These are phyloP conservation scores for Linanthus parryae DNA, from an alignment of 148 eudicot species.

Conservation along the genomic window DNA sequence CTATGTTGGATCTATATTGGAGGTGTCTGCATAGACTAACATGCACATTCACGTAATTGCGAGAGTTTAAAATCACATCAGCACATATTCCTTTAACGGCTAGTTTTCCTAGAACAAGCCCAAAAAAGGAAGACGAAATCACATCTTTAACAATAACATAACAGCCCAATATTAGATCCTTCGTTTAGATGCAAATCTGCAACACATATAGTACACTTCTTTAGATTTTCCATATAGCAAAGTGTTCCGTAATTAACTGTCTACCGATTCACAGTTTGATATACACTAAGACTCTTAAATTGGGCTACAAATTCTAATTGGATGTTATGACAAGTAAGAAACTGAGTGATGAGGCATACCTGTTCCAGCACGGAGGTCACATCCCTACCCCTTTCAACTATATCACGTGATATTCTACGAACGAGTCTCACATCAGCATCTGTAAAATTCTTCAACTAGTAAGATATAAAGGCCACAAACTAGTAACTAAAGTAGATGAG, in stretches of 20 bases:
- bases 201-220: not conserved
- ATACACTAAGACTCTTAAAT: not conserved
- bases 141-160: too few species aligned
- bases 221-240: not conserved
- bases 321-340: not conserved
- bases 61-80: too few species aligned
- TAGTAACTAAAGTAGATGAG: too few species aligned
- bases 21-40: too few species aligned
- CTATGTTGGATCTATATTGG: not conserved
- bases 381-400: conserved; percentile 96
- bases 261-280: not conserved
- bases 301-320: not conserved
- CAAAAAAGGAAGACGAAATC: too few species aligned
- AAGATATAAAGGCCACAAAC: too few species aligned
- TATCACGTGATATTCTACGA: conserved; percentile 95
- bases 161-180: not conserved
- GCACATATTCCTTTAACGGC: too few species aligned
- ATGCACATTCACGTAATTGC: too few species aligned
- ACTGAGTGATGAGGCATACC: conserved; percentile 36
- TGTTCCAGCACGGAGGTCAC: conserved; percentile 90
- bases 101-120: too few species aligned
- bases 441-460: too few species aligned
- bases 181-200: not conserved
- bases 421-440: conserved; percentile 99
- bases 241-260: not conserved